Percentiles rank a stretch among this genome's conserved stretches.
Conservation (phyloP, 108 stramenopile genomes). For the Skeletonema menzelii region DNA sequence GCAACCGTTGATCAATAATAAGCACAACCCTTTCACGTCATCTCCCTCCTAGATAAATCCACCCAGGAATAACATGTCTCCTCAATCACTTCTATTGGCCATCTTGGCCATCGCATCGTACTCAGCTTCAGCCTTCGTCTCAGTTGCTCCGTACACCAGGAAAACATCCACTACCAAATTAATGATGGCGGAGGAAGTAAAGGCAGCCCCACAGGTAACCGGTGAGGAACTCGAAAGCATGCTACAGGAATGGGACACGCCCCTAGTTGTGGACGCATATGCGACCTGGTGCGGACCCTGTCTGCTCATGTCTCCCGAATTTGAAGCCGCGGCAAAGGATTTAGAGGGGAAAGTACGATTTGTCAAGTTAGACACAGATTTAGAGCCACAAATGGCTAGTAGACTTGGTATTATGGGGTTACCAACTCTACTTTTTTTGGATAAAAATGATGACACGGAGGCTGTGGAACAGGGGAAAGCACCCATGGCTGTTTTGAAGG, state of each 20-base stretch:
- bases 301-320: constrained; percentile 83
- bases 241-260: constrained; percentile 74
- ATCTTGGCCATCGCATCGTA: not conserved
- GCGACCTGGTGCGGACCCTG: constrained; percentile 87
- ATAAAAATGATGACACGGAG: constrained; percentile 59
- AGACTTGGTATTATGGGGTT: constrained; percentile 79
- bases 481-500: constrained; percentile 70
- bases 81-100: not conserved
- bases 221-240: constrained; percentile 80
- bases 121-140: not conserved
- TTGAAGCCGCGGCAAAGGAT: constrained; percentile 78
- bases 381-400: constrained; percentile 77
- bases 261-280: constrained; percentile 83
- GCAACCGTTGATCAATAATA: too few relatives aligned
- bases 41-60: too few relatives aligned
- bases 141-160: not conserved
- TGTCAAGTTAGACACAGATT: constrained; percentile 81
- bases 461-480: constrained; percentile 55
- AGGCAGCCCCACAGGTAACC: constrained; percentile 46
- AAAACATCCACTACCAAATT: not conserved
- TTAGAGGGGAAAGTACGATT: constrained; percentile 74
- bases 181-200: constrained; percentile 10
- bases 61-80: not conserved
- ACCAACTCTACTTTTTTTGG: constrained; percentile 77
- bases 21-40: too few relatives aligned